Percentiles rank a stretch among this genome's conserved stretches.
These are phyloP conservation scores for Rhizopus arrhizus DNA, from an alignment of 371 early-diverging fungal genomes.

Conservation along the genomic window DNA sequence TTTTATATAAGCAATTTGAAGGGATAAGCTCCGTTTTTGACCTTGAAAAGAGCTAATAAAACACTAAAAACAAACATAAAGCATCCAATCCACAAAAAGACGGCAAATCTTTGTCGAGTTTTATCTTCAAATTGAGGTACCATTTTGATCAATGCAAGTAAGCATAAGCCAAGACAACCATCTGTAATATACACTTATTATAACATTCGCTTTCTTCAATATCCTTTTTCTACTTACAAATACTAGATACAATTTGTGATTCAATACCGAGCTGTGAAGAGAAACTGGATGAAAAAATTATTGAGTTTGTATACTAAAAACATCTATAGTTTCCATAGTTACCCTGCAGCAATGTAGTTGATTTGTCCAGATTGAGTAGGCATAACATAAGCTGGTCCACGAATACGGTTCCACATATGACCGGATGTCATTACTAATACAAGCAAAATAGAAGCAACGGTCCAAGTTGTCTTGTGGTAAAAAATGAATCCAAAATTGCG, in stretches of 20 bases:
- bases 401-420: constrained; percentile 90
- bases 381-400: constrained; percentile 70
- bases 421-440: constrained; percentile 80
- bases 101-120: constrained; percentile 55
- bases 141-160: constrained; percentile 49
- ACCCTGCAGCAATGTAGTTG: constrained; percentile 65
- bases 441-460: constrained; percentile 53
- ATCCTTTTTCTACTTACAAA: constrained; percentile 64
- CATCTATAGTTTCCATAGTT: constrained; percentile 10
- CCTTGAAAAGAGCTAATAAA: constrained; percentile 64
- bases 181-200: constrained; percentile 39
- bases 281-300: constrained; percentile 51
- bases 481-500: constrained; percentile 56
- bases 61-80: constrained; percentile 66
- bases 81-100: constrained; percentile 55
- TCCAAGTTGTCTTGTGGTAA: constrained; percentile 65
- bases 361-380: constrained; percentile 62
- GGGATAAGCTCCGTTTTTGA: constrained; percentile 81
- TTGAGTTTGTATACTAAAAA: neutral
- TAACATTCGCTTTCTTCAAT: neutral
- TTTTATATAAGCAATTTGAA: constrained; percentile 64
- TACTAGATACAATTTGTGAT: constrained; percentile 72
- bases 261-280: constrained; percentile 79
- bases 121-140: constrained; percentile 46
- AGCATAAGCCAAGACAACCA: constrained; percentile 53